A percentile compares a stretch with the other conserved stretches of the same genome.
phyloP scores from a whole-genome alignment of 139 green algal genomes.

The Micractinium conductrix region DNA sequence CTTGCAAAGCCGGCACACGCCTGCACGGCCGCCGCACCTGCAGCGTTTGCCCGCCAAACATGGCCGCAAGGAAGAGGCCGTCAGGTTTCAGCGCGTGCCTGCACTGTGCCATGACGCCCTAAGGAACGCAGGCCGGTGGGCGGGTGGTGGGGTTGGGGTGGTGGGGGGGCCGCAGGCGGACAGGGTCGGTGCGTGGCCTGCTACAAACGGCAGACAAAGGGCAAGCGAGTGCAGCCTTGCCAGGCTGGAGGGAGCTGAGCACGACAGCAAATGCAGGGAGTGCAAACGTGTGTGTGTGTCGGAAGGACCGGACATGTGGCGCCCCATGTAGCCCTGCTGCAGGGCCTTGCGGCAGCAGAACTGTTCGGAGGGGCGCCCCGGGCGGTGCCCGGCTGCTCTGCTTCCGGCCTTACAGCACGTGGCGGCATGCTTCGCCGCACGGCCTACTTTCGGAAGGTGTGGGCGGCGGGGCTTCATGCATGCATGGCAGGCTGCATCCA shows the following conservation, averaged over 20 bases:
- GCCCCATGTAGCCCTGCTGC: slow-evolving; percentile 46
- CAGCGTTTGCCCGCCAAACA: slow-evolving; percentile 85
- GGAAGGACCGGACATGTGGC: background rate
- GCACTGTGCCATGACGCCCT: slow-evolving; percentile 76
- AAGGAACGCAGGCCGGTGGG: background rate
- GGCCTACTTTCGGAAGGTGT: slow-evolving; percentile 16
- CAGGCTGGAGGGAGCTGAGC: background rate
- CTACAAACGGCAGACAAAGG: background rate
- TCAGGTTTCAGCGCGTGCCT: slow-evolving; percentile 74
- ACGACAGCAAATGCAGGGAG: background rate
- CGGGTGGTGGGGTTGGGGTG: no score
- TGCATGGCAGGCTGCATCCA: background rate
- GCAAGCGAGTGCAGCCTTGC: background rate
- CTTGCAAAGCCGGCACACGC: no score
- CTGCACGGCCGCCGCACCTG: slow-evolving; percentile 29
- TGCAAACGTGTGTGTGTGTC: background rate
- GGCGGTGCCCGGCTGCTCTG: slow-evolving; percentile 29
- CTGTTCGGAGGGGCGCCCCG: slow-evolving; percentile 43
- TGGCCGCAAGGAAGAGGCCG: slow-evolving; percentile 79
- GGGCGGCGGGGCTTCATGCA: no score
- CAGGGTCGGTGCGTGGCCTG: background rate
- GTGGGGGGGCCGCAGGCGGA: background rate
- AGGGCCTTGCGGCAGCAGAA: slow-evolving; percentile 17
- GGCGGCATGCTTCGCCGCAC: slow-evolving; percentile 1
- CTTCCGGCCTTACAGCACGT: slow-evolving; percentile 38